Conservation (phyloP, 1,139 yeast genomes). For the Saccharomycopsis crataegensis region DNA sequence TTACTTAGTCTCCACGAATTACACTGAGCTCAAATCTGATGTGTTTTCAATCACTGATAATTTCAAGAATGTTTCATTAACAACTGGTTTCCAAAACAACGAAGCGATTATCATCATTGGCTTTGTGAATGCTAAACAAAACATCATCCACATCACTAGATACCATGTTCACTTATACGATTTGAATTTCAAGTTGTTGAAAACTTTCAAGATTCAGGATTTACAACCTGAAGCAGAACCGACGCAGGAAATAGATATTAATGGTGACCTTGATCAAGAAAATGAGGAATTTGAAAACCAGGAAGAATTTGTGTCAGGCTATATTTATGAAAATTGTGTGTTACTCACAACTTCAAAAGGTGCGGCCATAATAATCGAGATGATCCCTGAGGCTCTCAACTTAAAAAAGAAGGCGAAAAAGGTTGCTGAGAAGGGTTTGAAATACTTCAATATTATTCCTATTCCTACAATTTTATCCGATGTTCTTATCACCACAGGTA, state of each 20-base stretch:
- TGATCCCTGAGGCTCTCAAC: constrained; percentile 23
- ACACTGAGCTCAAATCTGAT: constrained; percentile 55
- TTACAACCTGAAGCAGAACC: constrained; percentile 29
- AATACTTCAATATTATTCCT: constrained; percentile 5
- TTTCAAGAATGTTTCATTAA: constrained; percentile 50
- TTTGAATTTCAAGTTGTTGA: constrained; percentile 43
- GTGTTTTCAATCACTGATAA: constrained; percentile 64
- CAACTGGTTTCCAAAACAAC: constrained; percentile 57
- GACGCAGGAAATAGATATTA: constrained; percentile 25
- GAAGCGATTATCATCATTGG: constrained; percentile 64
- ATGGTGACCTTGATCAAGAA: constrained; percentile 10
- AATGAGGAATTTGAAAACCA: constrained; percentile 16
- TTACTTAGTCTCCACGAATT: constrained; percentile 70
- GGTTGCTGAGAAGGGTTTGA: constrained; percentile 22
- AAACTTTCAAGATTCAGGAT: constrained; percentile 33
- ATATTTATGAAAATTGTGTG: constrained; percentile 42
- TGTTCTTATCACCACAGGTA: constrained; percentile 51
- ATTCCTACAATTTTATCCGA: constrained; percentile 40
- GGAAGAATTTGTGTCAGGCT: constrained; percentile 46
- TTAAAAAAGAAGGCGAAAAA: constrained; percentile 17
- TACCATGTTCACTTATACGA: constrained; percentile 60
- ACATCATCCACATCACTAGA: constrained; percentile 69
- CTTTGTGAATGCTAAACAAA: constrained; percentile 49
- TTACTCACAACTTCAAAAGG: constrained; percentile 51
- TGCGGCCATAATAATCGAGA: constrained; percentile 42